phyloP scores from a whole-genome alignment of 2,329 filamentous ascomycete genomes.

The Trichoderma endophyticum region DNA sequence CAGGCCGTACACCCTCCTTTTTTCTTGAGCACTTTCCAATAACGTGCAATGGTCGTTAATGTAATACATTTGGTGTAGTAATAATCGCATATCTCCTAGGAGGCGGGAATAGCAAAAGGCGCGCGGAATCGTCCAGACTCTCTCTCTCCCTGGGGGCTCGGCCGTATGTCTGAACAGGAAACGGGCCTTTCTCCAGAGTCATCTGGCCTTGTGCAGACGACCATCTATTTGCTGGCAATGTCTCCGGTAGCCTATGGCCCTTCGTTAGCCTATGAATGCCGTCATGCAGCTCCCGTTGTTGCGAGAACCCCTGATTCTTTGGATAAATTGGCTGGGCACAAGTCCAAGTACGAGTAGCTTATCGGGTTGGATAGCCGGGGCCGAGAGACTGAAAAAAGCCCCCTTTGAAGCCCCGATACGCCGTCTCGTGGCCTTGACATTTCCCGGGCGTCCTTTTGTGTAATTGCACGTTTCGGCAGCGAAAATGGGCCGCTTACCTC shows the following conservation, averaged over 20 bases:
- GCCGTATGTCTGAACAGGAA: not conserved
- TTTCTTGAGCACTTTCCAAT: not conserved
- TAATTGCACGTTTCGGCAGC: not conserved
- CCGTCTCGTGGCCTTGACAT: not conserved
- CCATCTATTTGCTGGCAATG: not conserved
- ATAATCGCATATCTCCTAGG: not conserved
- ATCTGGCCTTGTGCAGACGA: not conserved
- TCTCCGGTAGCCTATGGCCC: not conserved
- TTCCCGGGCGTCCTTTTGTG: not conserved
- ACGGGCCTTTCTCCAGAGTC: not conserved
- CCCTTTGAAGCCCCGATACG: not conserved
- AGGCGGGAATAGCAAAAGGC: not conserved
- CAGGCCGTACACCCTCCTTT: not conserved
- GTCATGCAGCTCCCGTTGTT: not conserved
- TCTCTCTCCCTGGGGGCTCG: not conserved
- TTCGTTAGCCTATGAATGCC: not conserved
- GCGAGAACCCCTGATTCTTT: not conserved
- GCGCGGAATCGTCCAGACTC: not conserved
- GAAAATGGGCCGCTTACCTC: not conserved
- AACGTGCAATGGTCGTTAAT: not conserved
- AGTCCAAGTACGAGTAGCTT: not conserved
- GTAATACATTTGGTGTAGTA: not conserved
- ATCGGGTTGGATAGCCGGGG: slow-evolving; percentile 2
- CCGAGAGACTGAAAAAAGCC: not conserved
- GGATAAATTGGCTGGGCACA: not conserved